Conservation (phyloP, 768 basidiomycete species). For the Lactifluus rugatus region DNA sequence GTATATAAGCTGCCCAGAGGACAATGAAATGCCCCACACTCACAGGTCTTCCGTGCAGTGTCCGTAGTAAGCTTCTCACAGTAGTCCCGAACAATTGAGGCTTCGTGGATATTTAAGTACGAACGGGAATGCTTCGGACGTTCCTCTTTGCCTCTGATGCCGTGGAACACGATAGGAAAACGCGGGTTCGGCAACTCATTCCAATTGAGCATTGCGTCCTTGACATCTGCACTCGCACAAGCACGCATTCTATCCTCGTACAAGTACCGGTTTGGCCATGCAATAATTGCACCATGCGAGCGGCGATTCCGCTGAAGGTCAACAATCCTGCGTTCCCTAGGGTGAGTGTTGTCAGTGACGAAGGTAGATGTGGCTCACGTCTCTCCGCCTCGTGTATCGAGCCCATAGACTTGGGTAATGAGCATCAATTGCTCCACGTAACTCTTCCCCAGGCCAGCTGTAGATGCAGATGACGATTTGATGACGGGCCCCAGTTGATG, state of each 20-base stretch:
- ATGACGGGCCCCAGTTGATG: constrained; percentile 33
- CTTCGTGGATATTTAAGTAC: constrained; percentile 34
- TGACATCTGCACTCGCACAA: constrained; percentile 22
- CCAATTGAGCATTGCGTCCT: constrained; percentile 23
- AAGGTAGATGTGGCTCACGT: constrained; percentile 25
- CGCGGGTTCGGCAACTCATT: constrained; percentile 23
- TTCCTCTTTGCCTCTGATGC: too few species aligned
- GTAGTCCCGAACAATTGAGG: constrained; percentile 28
- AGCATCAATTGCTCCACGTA: constrained; percentile 31
- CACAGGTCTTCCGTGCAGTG: constrained; percentile 25
- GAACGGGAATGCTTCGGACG: constrained; percentile 32
- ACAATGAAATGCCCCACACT: constrained; percentile 4
- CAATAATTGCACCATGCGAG: too few species aligned
- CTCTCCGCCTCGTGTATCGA: constrained; percentile 19
- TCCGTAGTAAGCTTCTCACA: constrained; percentile 24
- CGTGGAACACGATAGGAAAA: too few species aligned
- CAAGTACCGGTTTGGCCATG: too few species aligned
- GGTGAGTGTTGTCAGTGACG: not conserved
- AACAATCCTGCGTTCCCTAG: constrained; percentile 16
- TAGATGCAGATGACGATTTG: constrained; percentile 24
- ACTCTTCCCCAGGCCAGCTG: constrained; percentile 27
- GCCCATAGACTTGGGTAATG: constrained; percentile 24
- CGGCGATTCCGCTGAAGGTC: constrained; percentile 17
- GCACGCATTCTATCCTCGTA: too few species aligned
- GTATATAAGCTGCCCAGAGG: not conserved